A percentile compares a stretch with the other conserved stretches of the same genome.
Conservation (phyloP, 192 early-diverging fungal species). For the Coemansia sp. region DNA sequence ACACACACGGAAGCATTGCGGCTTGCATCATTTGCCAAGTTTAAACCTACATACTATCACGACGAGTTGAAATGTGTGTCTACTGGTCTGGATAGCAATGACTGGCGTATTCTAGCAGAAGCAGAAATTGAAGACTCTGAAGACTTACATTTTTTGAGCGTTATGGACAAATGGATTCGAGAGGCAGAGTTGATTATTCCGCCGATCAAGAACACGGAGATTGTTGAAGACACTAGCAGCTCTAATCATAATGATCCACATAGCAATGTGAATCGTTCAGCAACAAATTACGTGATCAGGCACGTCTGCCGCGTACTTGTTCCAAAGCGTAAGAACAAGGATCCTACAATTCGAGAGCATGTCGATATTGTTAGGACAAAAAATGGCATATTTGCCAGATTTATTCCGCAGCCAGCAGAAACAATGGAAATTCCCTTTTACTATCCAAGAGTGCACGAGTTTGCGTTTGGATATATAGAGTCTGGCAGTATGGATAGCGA, state of each 20-base stretch:
- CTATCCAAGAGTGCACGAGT: conserved; percentile 40
- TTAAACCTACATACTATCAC: conserved; percentile 29
- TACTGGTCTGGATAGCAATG: not conserved
- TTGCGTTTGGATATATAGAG: conserved; percentile 33
- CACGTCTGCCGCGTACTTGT: conserved; percentile 26
- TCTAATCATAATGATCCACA: not conserved
- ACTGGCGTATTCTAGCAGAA: conserved; percentile 32
- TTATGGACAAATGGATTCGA: conserved; percentile 57
- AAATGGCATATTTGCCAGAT: conserved; percentile 20
- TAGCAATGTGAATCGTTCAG: too few relatives aligned
- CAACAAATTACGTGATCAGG: not conserved
- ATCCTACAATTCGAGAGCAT: conserved; percentile 27
- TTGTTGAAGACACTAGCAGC: conserved; percentile 1
- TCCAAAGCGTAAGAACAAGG: conserved; percentile 49
- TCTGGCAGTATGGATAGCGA: not conserved
- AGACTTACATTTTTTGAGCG: conserved; percentile 34
- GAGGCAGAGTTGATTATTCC: conserved; percentile 62
- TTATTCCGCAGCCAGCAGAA: conserved; percentile 20
- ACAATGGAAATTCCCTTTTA: conserved; percentile 45
- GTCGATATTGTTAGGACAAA: conserved; percentile 19
- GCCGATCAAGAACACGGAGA: conserved; percentile 56
- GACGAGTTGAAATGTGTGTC: conserved; percentile 9
- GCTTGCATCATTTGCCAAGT: conserved; percentile 43
- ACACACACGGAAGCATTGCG: conserved; percentile 30
- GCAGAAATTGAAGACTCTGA: conserved; percentile 31